phyloP scores from a whole-genome alignment of 345 rosid genomes.

The Eucalyptus cloeziana region DNA sequence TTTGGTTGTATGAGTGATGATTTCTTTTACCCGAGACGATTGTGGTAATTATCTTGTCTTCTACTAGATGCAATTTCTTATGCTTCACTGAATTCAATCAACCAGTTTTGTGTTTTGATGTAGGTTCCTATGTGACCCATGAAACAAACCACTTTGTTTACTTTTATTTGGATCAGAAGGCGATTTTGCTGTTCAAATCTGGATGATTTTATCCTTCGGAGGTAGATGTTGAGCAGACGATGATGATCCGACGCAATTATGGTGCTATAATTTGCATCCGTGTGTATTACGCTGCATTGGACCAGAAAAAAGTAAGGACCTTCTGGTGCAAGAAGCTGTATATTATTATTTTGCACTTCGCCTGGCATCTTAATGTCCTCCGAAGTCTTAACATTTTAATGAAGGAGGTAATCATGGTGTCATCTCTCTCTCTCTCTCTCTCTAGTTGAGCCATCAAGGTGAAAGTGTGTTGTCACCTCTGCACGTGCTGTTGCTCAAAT shows the following conservation, averaged over 20 bases:
- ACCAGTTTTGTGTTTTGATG: neutral
- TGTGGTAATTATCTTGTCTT: neutral
- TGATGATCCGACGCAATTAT: neutral
- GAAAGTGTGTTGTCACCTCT: neutral
- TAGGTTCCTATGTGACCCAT: constrained; percentile 96
- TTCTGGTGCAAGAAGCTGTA: neutral
- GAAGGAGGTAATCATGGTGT: neutral
- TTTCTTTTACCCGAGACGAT: neutral
- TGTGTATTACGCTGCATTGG: neutral
- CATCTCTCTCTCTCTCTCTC: neutral
- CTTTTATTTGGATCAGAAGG: constrained; percentile 91
- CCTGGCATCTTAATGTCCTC: neutral
- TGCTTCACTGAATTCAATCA: neutral
- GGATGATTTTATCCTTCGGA: constrained; percentile 16
- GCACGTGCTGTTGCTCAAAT: neutral
- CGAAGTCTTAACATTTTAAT: neutral
- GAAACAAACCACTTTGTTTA: constrained; percentile 96
- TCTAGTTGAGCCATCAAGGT: neutral
- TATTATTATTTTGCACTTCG: neutral
- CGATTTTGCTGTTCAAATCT: constrained; percentile 90
- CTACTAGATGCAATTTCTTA: neutral
- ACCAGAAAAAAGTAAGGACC: neutral
- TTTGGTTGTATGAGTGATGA: neutral
- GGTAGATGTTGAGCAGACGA: neutral
- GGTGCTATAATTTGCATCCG: neutral